A percentile compares a stretch with the other conserved stretches of the same genome.
Evolutionary conservation across 202 grass and related monocot genomes (phyloP).

Genomic region (Hordeum pubiflorum): DNA sequence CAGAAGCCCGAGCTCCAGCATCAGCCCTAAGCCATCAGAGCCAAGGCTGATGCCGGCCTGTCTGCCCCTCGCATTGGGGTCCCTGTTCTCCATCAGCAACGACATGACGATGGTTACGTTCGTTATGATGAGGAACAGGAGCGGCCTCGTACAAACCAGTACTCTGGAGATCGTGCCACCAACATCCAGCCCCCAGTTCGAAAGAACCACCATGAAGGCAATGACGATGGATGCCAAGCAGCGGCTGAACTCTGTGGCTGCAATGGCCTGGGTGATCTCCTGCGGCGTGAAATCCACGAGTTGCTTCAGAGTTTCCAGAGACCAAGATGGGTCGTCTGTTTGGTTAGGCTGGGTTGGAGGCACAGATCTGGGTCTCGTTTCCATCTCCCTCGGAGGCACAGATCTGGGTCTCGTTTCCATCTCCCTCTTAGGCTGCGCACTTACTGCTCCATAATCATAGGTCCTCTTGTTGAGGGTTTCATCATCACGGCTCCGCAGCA

Average conservation of each 20-base stretch:
- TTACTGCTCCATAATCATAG: background rate
- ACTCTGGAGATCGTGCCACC: conserved; percentile 39
- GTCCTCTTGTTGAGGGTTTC: conserved; percentile 1
- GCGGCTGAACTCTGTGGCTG: conserved; percentile 53
- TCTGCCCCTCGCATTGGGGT: conserved; percentile 27
- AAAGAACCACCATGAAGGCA: conserved; percentile 53
- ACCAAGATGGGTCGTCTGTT: conserved; percentile 19
- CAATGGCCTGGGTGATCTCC: conserved; percentile 48
- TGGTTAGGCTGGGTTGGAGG: conserved; percentile 17
- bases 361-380: background rate
- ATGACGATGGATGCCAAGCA: conserved; percentile 43
- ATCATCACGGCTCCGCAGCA: background rate
- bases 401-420: conserved; percentile 1
- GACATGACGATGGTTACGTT: conserved; percentile 44
- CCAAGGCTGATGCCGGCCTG: conserved; percentile 22
- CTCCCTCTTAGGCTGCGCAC: conserved; percentile 6
- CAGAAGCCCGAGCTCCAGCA: conserved; percentile 49
- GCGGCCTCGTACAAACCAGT: conserved; percentile 56
- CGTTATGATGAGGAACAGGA: conserved; percentile 59
- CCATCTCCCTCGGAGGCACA: background rate
- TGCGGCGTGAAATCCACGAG: conserved; percentile 41
- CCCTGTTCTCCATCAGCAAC: conserved; percentile 37
- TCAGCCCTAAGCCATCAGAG: conserved; percentile 39
- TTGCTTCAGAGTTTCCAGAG: conserved; percentile 30
- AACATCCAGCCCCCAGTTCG: conserved; percentile 27